Evolutionary conservation across 148 eudicot species (phyloP), one percentile per base, ranked within the genome.

Genomic region (Rhododendron molle): DNA sequence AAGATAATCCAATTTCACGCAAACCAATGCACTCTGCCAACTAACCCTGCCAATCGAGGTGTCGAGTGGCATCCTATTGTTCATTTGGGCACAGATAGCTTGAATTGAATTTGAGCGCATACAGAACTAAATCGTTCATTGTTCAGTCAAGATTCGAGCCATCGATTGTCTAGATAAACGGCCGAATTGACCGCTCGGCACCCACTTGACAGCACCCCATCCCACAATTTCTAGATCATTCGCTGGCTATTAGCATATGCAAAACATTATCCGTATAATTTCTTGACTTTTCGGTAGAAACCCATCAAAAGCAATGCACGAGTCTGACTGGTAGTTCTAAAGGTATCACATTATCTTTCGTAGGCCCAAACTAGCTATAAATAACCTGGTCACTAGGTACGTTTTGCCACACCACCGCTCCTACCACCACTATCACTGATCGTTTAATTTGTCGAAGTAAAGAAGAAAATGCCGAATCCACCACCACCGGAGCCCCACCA

Each of bases 401-500:
- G 43, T 67, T 69, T 69, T 23, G 54, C 43, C 84, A 26, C 85
- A 83, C 50, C 38, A 16, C 78, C 28, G 20, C 20, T 21, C 20
- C 50, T 26, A 32, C 69, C 36, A 43, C 15, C 4, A 5, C 47
- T 40, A 62, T 43, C 26, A 26, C 58, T 15, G 6, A 28, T 69
- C 30, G 38, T 30, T 5, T 28, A 2, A 16, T 15, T 54, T 14
- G 12, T 4, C 7, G 2, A 50, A 7, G 40, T 16, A 50, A 21
- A 80, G 23, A 30, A 9, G 28, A 32, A 82, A 49, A 82, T 82
- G 84, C 7, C 8, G 21, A 18, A 69, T 1, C 85, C 85, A 30
- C 85, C 85, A 46, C 78, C 85, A 30, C 85, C 43, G 1, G 78
- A 83, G 8, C 85, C 58, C 58, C 85, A 83, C 85, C 85, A 47